Percentiles rank a stretch among this genome's conserved stretches.
Conservation (phyloP, 164 flowering plant species). For the Chloranthus sessilifolius region DNA sequence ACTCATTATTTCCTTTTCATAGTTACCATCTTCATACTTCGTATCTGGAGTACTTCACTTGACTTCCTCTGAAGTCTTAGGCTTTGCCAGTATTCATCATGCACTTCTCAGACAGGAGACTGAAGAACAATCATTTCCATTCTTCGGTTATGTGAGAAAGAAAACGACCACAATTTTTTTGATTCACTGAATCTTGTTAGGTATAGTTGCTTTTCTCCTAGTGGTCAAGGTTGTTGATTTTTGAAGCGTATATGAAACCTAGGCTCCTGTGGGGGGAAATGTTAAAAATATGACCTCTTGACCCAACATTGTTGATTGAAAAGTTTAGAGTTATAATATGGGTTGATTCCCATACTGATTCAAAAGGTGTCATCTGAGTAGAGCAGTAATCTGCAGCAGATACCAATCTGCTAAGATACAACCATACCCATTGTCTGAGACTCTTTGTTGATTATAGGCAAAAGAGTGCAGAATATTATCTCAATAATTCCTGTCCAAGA, state of each 20-base stretch:
- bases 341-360: too few species aligned
- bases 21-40: constrained; percentile 1
- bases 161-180: neutral
- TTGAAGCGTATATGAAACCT: neutral
- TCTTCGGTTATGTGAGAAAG: constrained; percentile 6
- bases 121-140: neutral
- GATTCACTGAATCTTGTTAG: neutral
- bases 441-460: too few species aligned
- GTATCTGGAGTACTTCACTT: constrained; percentile 9
- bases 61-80: constrained; percentile 5
- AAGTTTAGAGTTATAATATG: too few species aligned
- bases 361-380: too few species aligned
- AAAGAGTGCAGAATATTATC: too few species aligned
- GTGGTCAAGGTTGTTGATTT: neutral
- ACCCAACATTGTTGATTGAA: too few species aligned
- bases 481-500: too few species aligned
- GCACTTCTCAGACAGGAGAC: constrained; percentile 1
- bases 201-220: constrained; percentile 1
- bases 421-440: too few species aligned
- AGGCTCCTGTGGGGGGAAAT: neutral
- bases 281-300: neutral
- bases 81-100: constrained; percentile 9
- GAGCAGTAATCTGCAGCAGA: too few species aligned
- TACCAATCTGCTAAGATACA: too few species aligned
- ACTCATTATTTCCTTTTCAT: too few species aligned